Conservation (phyloP, 2,329 filamentous ascomycete genomes). For the Alternaria conjuncta region DNA sequence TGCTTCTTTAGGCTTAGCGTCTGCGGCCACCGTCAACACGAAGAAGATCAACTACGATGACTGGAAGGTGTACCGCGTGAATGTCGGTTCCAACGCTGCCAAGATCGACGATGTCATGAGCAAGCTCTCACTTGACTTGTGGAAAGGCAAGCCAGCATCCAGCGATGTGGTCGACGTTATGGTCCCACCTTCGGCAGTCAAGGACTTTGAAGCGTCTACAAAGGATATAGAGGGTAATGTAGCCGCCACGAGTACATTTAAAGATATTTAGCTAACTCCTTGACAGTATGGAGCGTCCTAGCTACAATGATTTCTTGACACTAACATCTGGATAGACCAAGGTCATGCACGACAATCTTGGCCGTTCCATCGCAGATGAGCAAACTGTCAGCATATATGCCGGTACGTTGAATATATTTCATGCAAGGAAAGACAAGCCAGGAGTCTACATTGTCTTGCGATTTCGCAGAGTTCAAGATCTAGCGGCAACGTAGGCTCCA, state of each 20-base stretch:
- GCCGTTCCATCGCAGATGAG: conserved; percentile 44
- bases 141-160: conserved; percentile 43
- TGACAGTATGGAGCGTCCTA: neutral
- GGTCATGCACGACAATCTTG: conserved; percentile 48
- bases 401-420: conserved; percentile 26
- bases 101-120: conserved; percentile 38
- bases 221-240: conserved; percentile 23
- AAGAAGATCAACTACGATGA: conserved; percentile 43
- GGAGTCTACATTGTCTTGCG: neutral
- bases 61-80: conserved; percentile 48
- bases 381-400: conserved; percentile 38
- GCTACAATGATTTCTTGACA: neutral
- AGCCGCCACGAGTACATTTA: neutral
- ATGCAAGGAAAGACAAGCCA: neutral
- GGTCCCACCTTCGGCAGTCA: conserved; percentile 40
- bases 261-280: neutral
- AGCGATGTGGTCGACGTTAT: conserved; percentile 46
- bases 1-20: conserved; percentile 41
- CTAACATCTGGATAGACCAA: conserved; percentile 13
- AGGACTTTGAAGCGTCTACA: conserved; percentile 36
- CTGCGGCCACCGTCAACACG: conserved; percentile 37
- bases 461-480: no score
- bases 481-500: no score
- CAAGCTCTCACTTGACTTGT: conserved; percentile 40
- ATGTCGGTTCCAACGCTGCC: conserved; percentile 35